These are phyloP conservation scores for Dryas integrifolia DNA, from an alignment of 331 rosid species.

Conservation along the genomic window DNA sequence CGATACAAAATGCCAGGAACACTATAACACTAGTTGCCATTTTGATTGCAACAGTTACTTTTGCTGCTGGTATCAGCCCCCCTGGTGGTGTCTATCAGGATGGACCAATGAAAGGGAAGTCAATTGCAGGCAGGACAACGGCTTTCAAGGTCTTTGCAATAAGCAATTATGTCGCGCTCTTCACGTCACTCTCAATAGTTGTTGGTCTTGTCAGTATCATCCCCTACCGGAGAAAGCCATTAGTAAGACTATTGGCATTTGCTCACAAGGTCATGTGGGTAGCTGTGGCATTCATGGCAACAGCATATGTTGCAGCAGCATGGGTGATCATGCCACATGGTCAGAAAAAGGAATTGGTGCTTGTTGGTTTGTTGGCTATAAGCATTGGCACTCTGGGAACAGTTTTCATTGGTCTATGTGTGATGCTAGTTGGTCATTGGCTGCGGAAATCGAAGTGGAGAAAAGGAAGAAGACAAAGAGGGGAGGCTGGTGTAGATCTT, in stretches of 20 bases:
- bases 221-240: conserved; percentile 55
- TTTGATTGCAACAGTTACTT: conserved; percentile 46
- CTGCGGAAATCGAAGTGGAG: conserved; percentile 53
- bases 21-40: conserved; percentile 50
- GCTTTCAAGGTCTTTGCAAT: conserved; percentile 66
- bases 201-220: conserved; percentile 70
- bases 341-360: conserved; percentile 32
- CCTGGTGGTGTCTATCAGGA: conserved; percentile 43
- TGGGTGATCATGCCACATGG: conserved; percentile 53
- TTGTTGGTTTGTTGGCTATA: conserved; percentile 36
- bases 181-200: conserved; percentile 57
- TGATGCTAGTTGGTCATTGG: conserved; percentile 46
- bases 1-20: conserved; percentile 67
- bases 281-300: conserved; percentile 62
- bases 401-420: conserved; percentile 40
- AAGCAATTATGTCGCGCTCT: conserved; percentile 54
- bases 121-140: conserved; percentile 33
- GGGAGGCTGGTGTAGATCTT: conserved; percentile 23
- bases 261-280: conserved; percentile 77
- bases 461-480: conserved; percentile 29
- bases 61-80: conserved; percentile 43
- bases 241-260: conserved; percentile 36
- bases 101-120: conserved; percentile 32
- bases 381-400: conserved; percentile 53
- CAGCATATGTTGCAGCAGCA: conserved; percentile 55